These are phyloP conservation scores for Aureobasidium mangrovei DNA, from an alignment of 2,329 filamentous ascomycete genomes.

Conservation along the genomic window DNA sequence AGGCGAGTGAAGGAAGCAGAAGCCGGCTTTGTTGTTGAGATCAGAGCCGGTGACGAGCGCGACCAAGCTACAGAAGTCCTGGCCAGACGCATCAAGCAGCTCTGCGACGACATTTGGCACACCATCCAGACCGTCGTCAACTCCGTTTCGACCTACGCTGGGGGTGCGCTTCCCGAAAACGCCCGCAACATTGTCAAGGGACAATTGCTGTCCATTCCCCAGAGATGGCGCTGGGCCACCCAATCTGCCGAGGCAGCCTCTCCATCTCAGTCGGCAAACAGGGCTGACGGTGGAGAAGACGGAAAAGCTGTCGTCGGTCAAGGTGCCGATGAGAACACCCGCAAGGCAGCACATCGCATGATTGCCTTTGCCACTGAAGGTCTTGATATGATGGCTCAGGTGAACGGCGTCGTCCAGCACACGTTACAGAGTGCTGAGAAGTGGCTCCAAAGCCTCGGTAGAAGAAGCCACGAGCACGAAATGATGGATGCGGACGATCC, in stretches of 20 bases:
- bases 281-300: conserved; percentile 17
- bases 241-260: conserved; percentile 25
- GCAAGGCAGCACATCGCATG: conserved; percentile 60
- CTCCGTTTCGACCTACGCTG: conserved; percentile 80
- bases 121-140: conserved; percentile 69
- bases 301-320: conserved; percentile 15
- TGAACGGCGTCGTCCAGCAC: conserved; percentile 77
- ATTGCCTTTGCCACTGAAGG: conserved; percentile 82
- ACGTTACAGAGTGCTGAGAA: conserved; percentile 85
- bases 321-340: conserved; percentile 36
- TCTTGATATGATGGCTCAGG: conserved; percentile 87
- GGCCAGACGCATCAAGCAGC: conserved; percentile 65
- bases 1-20: conserved; percentile 18
- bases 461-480: conserved; percentile 11
- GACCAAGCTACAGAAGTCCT: conserved; percentile 48
- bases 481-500: conserved; percentile 15
- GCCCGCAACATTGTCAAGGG: conserved; percentile 72
- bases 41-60: conserved; percentile 12
- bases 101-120: conserved; percentile 39
- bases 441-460: conserved; percentile 61
- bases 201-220: conserved; percentile 76
- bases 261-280: background rate
- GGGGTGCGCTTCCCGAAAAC: conserved; percentile 85
- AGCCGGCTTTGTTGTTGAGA: conserved; percentile 16
- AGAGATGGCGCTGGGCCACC: conserved; percentile 65